phyloP scores from a whole-genome alignment of 441 rosid species.

The Erysimum pusillum region DNA sequence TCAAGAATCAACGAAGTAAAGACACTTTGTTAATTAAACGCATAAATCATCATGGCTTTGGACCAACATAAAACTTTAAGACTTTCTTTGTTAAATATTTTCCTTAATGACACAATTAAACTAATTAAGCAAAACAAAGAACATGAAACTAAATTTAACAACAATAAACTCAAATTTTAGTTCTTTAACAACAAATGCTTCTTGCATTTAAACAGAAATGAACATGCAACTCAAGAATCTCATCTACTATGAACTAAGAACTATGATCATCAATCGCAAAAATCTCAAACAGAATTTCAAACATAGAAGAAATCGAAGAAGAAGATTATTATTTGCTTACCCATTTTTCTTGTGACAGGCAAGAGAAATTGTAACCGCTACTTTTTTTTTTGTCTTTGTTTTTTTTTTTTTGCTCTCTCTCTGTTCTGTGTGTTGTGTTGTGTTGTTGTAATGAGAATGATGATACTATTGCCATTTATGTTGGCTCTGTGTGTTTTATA shows the following conservation, averaged over 20 bases:
- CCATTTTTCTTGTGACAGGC: slow-evolving; percentile 53
- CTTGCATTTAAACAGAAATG: slow-evolving; percentile 27
- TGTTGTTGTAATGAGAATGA: slow-evolving; percentile 28
- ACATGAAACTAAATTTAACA: slow-evolving; percentile 17
- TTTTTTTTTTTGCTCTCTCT: slow-evolving; percentile 19
- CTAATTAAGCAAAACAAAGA: slow-evolving; percentile 14
- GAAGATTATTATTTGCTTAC: slow-evolving; percentile 40
- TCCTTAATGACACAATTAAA: background rate
- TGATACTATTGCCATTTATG: slow-evolving; percentile 49
- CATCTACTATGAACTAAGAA: slow-evolving; percentile 10
- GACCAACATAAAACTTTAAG: slow-evolving; percentile 31
- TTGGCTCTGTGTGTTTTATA: slow-evolving; percentile 44
- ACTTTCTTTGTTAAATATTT: slow-evolving; percentile 17
- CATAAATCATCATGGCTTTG: slow-evolving; percentile 35
- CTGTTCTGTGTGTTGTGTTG: slow-evolving; percentile 5
- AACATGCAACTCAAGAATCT: slow-evolving; percentile 34
- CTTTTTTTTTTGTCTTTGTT: background rate
- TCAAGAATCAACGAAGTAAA: slow-evolving; percentile 40
- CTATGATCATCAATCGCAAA: slow-evolving; percentile 36
- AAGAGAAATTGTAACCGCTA: slow-evolving; percentile 36
- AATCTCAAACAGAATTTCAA: slow-evolving; percentile 21
- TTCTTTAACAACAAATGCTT: slow-evolving; percentile 24
- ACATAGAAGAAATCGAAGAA: slow-evolving; percentile 34
- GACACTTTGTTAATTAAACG: slow-evolving; percentile 36
- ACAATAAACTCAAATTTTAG: background rate